Percentiles rank a stretch among this genome's conserved stretches.
phyloP scores from a whole-genome alignment of 345 rosid genomes.

The Syzygium aqueum region DNA sequence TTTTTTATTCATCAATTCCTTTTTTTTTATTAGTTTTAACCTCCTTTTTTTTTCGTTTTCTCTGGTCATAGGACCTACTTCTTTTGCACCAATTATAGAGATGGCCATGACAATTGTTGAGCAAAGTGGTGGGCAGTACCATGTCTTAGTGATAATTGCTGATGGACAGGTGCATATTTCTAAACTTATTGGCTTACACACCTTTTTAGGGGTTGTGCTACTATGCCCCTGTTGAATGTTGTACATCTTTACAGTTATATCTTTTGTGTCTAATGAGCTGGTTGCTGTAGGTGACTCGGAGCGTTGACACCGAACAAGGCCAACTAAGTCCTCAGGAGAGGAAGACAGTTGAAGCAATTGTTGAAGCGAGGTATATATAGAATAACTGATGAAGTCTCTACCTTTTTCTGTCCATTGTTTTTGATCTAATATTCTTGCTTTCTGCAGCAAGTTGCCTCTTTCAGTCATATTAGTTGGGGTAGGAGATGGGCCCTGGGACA shows the following conservation, averaged over 20 bases:
- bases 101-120: slow-evolving; percentile 93
- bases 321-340: slow-evolving; percentile 86
- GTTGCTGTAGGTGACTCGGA: slow-evolving; percentile 72
- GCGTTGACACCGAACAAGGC: slow-evolving; percentile 65
- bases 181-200: not conserved
- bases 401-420: not conserved
- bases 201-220: not conserved
- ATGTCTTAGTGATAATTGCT: slow-evolving; percentile 86
- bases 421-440: slow-evolving; percentile 4
- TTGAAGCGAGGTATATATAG: slow-evolving; percentile 65
- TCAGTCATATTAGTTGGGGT: slow-evolving; percentile 90
- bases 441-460: slow-evolving; percentile 63
- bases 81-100: slow-evolving; percentile 90
- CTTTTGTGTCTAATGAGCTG: not conserved
- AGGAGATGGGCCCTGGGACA: slow-evolving; percentile 99
- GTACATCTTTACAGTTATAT: not conserved
- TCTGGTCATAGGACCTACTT: slow-evolving; percentile 70
- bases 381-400: not conserved
- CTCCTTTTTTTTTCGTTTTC: not conserved
- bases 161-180: slow-evolving; percentile 79
- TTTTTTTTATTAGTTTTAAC: not conserved
- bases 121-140: slow-evolving; percentile 90
- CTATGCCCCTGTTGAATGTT: not conserved
- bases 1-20: not conserved
- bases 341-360: slow-evolving; percentile 89